Percentiles rank a stretch among this genome's conserved stretches.
These are phyloP conservation scores for Cyberlindnera mrakii DNA, from an alignment of 805 yeast genomes.

Conservation along the genomic window DNA sequence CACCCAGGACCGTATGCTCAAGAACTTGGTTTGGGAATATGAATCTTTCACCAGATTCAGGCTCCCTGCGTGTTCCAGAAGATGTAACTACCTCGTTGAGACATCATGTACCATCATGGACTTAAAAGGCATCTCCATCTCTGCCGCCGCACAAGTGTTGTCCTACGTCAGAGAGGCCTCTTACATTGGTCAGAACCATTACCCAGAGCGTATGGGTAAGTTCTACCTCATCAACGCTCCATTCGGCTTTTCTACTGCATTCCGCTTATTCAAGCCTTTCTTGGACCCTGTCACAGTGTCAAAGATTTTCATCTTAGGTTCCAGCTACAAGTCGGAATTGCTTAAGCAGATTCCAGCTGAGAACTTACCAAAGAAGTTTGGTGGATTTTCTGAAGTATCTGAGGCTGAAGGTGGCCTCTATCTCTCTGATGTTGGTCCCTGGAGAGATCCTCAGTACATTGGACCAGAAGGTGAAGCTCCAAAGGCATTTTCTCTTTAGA, in stretches of 20 bases:
- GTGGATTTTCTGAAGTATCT: constrained; percentile 67
- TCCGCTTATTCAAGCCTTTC: constrained; percentile 85
- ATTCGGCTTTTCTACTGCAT: constrained; percentile 93
- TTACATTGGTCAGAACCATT: constrained; percentile 90
- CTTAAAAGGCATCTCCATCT: constrained; percentile 85
- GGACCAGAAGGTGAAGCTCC: constrained; percentile 98
- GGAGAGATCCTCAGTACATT: constrained; percentile 85
- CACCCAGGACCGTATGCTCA: constrained; percentile 91
- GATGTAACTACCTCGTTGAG: constrained; percentile 71
- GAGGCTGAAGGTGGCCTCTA: constrained; percentile 76
- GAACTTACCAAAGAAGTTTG: constrained; percentile 86
- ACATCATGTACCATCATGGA: constrained; percentile 96
- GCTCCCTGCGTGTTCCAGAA: constrained; percentile 91
- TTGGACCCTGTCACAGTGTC: constrained; percentile 96
- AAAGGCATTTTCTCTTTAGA: constrained; percentile 31
- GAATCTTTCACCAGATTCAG: constrained; percentile 82
- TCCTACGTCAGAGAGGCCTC: constrained; percentile 91
- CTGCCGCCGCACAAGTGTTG: constrained; percentile 78
- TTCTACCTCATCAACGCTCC: constrained; percentile 95
- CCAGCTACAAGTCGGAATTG: constrained; percentile 72
- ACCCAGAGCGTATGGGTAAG: constrained; percentile 99
- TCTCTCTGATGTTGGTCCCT: constrained; percentile 90
- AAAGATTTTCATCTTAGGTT: constrained; percentile 83
- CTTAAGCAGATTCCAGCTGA: constrained; percentile 89
- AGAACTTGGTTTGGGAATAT: constrained; percentile 95